Evolutionary conservation across 2,329 filamentous ascomycete genomes (phyloP).

Genomic region (Bipolaris cookei): DNA sequence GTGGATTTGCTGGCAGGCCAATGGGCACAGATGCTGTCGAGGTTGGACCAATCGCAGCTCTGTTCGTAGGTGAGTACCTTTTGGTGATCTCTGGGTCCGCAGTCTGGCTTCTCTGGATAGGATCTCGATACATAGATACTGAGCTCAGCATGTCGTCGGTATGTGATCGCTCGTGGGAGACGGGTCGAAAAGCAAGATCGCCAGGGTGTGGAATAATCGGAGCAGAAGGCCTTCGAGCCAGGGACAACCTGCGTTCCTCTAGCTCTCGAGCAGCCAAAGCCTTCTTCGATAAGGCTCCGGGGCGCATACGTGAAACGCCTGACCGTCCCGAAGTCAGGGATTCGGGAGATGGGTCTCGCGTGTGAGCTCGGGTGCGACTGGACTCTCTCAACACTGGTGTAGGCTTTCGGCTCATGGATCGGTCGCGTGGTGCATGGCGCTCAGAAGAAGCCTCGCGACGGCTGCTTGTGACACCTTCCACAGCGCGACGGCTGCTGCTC

Average conservation of each 20-base stretch:
- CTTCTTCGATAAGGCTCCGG: constrained; percentile 49
- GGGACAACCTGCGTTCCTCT: constrained; percentile 82
- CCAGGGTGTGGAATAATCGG: constrained; percentile 80
- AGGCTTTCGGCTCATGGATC: constrained; percentile 46
- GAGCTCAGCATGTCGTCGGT: constrained; percentile 52
- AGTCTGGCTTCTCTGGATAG: constrained; percentile 66
- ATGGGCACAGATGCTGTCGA: constrained; percentile 63
- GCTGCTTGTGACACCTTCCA: constrained; percentile 53
- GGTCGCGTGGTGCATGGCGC: constrained; percentile 42
- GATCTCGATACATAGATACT: constrained; percentile 43
- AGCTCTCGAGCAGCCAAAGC: constrained; percentile 73
- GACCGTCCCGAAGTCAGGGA: constrained; percentile 44
- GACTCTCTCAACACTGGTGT: constrained; percentile 38
- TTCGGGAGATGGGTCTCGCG: constrained; percentile 46
- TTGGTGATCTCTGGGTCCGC: constrained; percentile 63
- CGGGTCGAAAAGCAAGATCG: constrained; percentile 51
- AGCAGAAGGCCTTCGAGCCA: constrained; percentile 76
- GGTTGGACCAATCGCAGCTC: constrained; percentile 45
- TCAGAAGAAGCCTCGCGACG: constrained; percentile 57
- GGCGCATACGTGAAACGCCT: constrained; percentile 32
- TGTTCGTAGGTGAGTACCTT: constrained; percentile 46
- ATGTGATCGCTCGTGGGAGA: constrained; percentile 43
- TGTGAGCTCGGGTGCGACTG: constrained; percentile 43
- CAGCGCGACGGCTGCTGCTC: constrained; percentile 59
- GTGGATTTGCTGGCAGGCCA: constrained; percentile 87